A percentile compares a stretch with the other conserved stretches of the same genome.
Conservation (phyloP, 1,284 basidiomycete species). For the Leccinum angustisporum region DNA sequence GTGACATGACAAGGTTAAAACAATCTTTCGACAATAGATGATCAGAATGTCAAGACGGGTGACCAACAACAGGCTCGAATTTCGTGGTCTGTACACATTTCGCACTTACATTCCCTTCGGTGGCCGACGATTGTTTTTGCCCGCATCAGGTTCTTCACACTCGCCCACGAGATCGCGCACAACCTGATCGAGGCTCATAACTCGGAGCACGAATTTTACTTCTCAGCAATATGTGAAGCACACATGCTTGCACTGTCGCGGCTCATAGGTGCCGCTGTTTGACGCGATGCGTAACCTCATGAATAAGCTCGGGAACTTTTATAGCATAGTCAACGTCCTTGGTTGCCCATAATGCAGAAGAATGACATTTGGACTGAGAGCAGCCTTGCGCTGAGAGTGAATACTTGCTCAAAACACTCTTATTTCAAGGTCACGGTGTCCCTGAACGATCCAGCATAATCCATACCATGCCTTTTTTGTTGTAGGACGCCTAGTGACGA, state of each 20-base stretch:
- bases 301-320: background rate
- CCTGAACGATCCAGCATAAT: background rate
- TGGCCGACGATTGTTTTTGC: background rate
- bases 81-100: slow-evolving; percentile 56
- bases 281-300: background rate
- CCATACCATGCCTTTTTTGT: background rate
- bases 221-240: slow-evolving; percentile 85
- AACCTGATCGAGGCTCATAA: slow-evolving; percentile 79
- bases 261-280: slow-evolving; percentile 10
- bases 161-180: slow-evolving; percentile 91
- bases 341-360: background rate
- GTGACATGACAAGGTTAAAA: background rate
- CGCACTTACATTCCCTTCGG: background rate
- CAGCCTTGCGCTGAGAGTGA: background rate
- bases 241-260: slow-evolving; percentile 40
- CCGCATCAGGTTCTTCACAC: slow-evolving; percentile 75
- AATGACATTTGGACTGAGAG: background rate
- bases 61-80: slow-evolving; percentile 70
- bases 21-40: slow-evolving; percentile 54
- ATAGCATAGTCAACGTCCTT: background rate
- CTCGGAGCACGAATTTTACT: slow-evolving; percentile 91
- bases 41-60: slow-evolving; percentile 62
- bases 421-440: background rate
- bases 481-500: background rate
- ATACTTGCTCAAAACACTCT: background rate